Conservation (phyloP, 805 yeast genomes). For the Yarrowia sp. region DNA sequence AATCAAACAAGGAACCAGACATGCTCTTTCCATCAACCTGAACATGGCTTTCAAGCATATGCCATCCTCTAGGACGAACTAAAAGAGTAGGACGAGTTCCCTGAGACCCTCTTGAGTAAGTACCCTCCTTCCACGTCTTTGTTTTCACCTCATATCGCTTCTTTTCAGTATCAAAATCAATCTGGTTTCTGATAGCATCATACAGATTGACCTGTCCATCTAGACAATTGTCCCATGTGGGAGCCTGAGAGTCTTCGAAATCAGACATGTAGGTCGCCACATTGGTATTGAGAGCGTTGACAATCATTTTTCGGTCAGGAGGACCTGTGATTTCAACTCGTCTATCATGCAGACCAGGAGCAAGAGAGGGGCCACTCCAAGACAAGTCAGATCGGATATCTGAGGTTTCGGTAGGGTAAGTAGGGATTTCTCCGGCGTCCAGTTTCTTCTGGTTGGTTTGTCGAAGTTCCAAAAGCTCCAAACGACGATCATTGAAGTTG, state of each 20-base stretch:
- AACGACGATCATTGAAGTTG: constrained; percentile 52
- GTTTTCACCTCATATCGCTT: constrained; percentile 51
- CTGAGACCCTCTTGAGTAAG: constrained; percentile 34
- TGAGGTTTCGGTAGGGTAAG: constrained; percentile 59
- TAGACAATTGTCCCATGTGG: constrained; percentile 63
- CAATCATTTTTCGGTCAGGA: constrained; percentile 69
- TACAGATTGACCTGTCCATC: constrained; percentile 67
- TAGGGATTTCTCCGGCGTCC: constrained; percentile 58
- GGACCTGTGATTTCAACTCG: constrained; percentile 75
- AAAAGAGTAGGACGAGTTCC: constrained; percentile 49
- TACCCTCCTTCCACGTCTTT: constrained; percentile 35
- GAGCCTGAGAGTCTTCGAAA: constrained; percentile 68
- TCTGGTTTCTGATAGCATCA: constrained; percentile 60
- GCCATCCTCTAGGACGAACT: constrained; percentile 67
- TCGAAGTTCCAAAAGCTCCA: constrained; percentile 52
- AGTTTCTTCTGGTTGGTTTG: constrained; percentile 50
- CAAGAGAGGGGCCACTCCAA: constrained; percentile 68
- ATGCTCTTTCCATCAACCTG: constrained; percentile 63
- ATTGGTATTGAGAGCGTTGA: constrained; percentile 63
- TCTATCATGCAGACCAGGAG: constrained; percentile 64
- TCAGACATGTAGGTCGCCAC: constrained; percentile 75
- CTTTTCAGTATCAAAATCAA: constrained; percentile 44
- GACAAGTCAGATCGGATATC: constrained; percentile 59
- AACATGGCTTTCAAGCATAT: constrained; percentile 61
- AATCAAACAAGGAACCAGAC: constrained; percentile 62